Evolutionary conservation across 2,329 filamentous ascomycete species (phyloP).

Genomic region (Colletotrichum melonis): DNA sequence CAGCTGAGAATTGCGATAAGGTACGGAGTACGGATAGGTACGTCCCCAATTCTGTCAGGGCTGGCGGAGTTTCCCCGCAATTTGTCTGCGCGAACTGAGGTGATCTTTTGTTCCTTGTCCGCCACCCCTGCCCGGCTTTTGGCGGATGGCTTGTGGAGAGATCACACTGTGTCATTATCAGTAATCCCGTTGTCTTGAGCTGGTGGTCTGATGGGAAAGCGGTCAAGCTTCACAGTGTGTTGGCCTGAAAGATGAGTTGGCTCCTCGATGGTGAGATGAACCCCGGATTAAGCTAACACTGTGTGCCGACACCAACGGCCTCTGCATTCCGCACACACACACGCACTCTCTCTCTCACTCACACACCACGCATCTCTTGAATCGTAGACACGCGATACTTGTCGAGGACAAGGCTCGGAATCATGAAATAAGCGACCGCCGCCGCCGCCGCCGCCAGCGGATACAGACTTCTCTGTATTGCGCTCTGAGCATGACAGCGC

Average conservation of each 20-base stretch:
- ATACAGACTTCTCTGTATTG: background rate
- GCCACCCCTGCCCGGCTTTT: conserved; percentile 7
- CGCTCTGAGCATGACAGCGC: background rate
- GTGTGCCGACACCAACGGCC: conserved; percentile 2
- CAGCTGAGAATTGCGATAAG: background rate
- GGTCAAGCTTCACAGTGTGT: background rate
- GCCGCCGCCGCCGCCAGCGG: background rate
- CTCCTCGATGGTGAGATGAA: too few relatives aligned
- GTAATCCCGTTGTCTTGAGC: background rate
- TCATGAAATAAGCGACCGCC: conserved; percentile 5
- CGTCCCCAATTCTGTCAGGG: conserved; percentile 10
- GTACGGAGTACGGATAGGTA: background rate
- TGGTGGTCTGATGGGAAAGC: conserved; percentile 10
- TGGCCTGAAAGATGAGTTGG: too few relatives aligned
- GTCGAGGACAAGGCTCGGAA: background rate
- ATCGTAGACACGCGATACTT: background rate
- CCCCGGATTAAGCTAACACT: conserved; percentile 1
- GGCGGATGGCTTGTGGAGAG: conserved; percentile 5
- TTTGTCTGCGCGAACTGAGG: conserved; percentile 10
- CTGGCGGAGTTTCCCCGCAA: conserved; percentile 31
- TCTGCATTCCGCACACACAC: background rate
- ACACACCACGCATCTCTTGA: background rate
- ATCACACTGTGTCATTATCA: conserved; percentile 15
- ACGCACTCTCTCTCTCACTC: too few relatives aligned
- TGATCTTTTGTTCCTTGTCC: conserved; percentile 14